phyloP scores from a whole-genome alignment of 2,329 filamentous ascomycete genomes.

The Verticillium dahliae region DNA sequence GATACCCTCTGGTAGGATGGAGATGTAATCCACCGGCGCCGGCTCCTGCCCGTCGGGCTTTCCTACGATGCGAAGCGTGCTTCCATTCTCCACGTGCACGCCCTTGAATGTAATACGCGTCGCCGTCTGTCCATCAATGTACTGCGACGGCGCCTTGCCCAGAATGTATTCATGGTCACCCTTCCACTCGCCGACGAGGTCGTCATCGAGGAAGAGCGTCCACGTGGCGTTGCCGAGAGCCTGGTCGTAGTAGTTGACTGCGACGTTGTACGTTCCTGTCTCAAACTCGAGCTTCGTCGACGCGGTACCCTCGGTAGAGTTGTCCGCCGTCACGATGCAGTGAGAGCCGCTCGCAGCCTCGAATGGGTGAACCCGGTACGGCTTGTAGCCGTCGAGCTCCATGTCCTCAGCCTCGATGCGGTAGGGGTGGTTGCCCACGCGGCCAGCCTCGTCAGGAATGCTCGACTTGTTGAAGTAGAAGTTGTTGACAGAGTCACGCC shows the following conservation, averaged over 20 bases:
- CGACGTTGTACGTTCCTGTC: conserved; percentile 54
- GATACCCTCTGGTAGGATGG: conserved; percentile 50
- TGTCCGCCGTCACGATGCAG: conserved; percentile 49
- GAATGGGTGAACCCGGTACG: not conserved
- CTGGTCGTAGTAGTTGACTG: conserved; percentile 61
- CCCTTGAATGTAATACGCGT: conserved; percentile 52
- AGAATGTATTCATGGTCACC: conserved; percentile 54
- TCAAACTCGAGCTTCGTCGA: conserved; percentile 36
- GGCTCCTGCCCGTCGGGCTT: conserved; percentile 53
- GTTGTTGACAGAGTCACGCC: conserved; percentile 60
- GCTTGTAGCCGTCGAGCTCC: conserved; percentile 50
- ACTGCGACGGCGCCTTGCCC: conserved; percentile 50
- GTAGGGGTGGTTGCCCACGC: conserved; percentile 56
- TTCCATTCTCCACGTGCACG: conserved; percentile 42
- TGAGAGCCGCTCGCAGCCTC: conserved; percentile 50
- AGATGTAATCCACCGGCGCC: conserved; percentile 62
- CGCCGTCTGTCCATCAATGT: conserved; percentile 60
- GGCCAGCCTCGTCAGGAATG: conserved; percentile 48
- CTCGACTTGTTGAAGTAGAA: conserved; percentile 57
- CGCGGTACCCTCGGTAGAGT: conserved; percentile 42
- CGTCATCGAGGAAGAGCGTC: conserved; percentile 45
- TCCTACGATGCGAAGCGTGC: conserved; percentile 48
- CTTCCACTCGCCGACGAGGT: conserved; percentile 48
- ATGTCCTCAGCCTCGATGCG: conserved; percentile 66
- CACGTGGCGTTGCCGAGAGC: conserved; percentile 51